phyloP scores from a whole-genome alignment of 305 asterid genomes.

The Fraxinus velutina region DNA sequence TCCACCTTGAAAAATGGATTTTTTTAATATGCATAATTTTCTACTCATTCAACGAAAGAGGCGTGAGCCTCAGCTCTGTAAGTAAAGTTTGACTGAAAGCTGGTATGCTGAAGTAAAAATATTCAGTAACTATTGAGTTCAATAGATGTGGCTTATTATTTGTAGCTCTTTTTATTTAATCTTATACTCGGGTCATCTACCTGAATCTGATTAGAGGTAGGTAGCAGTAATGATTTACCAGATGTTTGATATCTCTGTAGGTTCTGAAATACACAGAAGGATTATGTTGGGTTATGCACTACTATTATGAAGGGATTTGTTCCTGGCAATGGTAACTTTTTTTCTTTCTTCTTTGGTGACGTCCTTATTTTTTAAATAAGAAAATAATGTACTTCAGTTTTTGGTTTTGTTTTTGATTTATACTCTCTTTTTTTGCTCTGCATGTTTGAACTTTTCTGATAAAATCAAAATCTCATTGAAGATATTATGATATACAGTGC shows the following conservation, averaged over 20 bases:
- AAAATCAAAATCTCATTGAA: not conserved
- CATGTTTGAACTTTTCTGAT: not conserved
- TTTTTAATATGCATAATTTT: not conserved
- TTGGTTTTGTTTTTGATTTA: not conserved
- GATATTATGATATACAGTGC: not conserved
- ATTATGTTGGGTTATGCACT: conserved; percentile 98
- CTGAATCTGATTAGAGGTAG: not conserved
- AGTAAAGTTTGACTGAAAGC: not conserved
- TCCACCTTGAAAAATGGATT: not conserved
- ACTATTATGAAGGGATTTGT: conserved; percentile 96
- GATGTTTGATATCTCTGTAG: conserved; percentile 39
- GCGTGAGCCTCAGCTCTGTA: not conserved
- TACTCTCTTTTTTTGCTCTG: not conserved
- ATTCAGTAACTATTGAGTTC: not conserved
- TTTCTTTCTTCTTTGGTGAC: conserved; percentile 15
- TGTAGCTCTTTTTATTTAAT: not conserved
- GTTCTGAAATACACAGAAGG: conserved; percentile 87
- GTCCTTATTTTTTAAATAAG: conserved; percentile 3
- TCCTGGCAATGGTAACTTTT: conserved; percentile 88
- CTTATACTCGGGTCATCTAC: not conserved
- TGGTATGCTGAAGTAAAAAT: not conserved
- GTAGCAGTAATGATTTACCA: not conserved
- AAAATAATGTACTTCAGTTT: not conserved
- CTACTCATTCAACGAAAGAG: not conserved
- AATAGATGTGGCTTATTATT: not conserved